Evolutionary conservation across 352 stramenopile species (phyloP).

Genomic region (Hyphochytrium catenoides): DNA sequence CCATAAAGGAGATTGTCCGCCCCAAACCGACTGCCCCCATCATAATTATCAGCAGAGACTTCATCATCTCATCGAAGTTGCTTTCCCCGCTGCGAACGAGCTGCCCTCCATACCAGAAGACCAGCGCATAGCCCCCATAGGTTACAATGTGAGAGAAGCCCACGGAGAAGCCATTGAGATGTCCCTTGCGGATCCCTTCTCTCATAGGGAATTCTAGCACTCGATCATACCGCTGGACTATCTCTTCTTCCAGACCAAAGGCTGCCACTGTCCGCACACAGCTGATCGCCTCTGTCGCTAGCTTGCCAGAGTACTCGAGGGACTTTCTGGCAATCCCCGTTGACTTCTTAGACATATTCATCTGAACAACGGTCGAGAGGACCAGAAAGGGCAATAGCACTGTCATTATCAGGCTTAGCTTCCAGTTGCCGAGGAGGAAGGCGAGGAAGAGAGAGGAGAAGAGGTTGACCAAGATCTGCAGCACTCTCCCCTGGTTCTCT

Average conservation of each 20-base stretch:
- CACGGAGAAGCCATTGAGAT: too few species aligned
- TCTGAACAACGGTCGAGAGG: conserved; percentile 11
- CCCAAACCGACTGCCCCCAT: conserved; percentile 25
- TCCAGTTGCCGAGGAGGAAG: conserved; percentile 29
- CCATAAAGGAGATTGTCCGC: conserved; percentile 20
- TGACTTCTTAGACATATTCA: too few species aligned
- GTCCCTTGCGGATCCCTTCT: too few species aligned
- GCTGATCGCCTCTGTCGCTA: conserved; percentile 13
- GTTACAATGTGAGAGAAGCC: too few species aligned
- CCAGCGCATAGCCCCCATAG: conserved; percentile 18
- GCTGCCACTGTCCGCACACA: conserved; percentile 13
- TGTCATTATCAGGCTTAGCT: conserved; percentile 35
- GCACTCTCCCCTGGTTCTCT: conserved; percentile 18
- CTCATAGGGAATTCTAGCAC: too few species aligned
- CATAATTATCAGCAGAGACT: conserved; percentile 19
- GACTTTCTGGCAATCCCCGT: too few species aligned
- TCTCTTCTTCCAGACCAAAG: conserved; percentile 7
- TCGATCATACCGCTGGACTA: conserved; percentile 12
- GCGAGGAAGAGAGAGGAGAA: conserved; percentile 29
- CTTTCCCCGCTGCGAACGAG: conserved; percentile 14
- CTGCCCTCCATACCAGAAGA: conserved; percentile 25
- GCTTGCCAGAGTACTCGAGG: conserved; percentile 6
- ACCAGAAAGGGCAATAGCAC: conserved; percentile 30
- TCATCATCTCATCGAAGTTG: too few species aligned
- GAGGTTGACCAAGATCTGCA: conserved; percentile 25